phyloP scores from a whole-genome alignment of 176 grass and related monocot species.

The Tuctoria greenei region DNA sequence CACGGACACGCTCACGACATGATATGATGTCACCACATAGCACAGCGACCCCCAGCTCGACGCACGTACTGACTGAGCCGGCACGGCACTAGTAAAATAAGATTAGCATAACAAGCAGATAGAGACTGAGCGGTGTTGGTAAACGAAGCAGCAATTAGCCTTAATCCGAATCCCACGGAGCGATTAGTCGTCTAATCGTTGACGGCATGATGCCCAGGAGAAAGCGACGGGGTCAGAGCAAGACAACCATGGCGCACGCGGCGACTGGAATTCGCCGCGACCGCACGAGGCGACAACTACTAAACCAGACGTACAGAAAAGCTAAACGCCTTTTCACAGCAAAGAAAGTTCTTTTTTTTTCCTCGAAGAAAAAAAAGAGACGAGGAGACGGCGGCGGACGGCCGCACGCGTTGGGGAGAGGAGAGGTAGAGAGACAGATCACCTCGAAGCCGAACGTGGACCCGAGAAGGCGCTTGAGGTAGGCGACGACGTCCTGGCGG shows the following conservation, averaged over 20 bases:
- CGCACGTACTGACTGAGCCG: background rate
- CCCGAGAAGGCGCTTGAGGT: conserved; percentile 54
- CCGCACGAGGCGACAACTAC: background rate
- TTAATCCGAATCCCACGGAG: background rate
- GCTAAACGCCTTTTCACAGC: background rate
- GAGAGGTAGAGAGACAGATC: background rate
- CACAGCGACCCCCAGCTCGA: background rate
- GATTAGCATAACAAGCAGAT: background rate
- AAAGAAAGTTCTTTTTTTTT: too few relatives aligned
- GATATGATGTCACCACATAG: background rate
- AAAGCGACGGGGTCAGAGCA: conserved; percentile 25
- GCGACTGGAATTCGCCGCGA: background rate
- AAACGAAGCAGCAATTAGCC: background rate
- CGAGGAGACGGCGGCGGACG: background rate
- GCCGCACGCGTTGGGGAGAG: background rate
- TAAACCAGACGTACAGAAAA: background rate
- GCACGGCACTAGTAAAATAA: background rate
- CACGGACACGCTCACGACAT: background rate
- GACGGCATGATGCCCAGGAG: background rate
- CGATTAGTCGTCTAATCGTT: background rate
- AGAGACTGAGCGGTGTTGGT: background rate
- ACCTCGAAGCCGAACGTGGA: conserved; percentile 59
- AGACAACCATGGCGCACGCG: background rate
- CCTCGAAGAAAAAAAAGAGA: background rate
- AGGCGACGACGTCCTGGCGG: conserved; percentile 47